Evolutionary conservation across 768 basidiomycete species (phyloP).

Genomic region (Trametes punicea): DNA sequence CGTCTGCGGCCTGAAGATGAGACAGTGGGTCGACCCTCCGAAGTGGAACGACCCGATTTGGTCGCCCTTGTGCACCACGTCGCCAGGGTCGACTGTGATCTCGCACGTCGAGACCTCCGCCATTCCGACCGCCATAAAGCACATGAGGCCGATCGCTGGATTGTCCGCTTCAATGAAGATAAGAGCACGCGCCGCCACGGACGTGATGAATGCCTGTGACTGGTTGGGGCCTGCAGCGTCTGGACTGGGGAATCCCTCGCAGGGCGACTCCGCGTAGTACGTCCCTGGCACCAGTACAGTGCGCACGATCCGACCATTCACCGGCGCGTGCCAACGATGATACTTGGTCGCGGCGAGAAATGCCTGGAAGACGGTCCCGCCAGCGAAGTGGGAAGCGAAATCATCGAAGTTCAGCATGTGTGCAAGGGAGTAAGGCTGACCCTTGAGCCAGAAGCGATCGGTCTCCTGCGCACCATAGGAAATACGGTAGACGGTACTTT

Average conservation of each 20-base stretch:
- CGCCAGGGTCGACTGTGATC: conserved; percentile 42
- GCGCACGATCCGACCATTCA: conserved; percentile 42
- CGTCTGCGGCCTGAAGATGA: conserved; percentile 40
- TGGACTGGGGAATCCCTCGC: conserved; percentile 24
- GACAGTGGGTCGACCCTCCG: conserved; percentile 51
- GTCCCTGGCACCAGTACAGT: conserved; percentile 46
- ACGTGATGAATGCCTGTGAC: conserved; percentile 42
- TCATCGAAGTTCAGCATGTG: conserved; percentile 50
- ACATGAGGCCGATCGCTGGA: conserved; percentile 51
- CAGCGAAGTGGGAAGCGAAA: conserved; percentile 40
- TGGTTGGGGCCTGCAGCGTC: conserved; percentile 23
- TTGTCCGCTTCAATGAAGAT: conserved; percentile 56
- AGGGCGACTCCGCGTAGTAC: conserved; percentile 43
- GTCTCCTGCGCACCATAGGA: conserved; percentile 35
- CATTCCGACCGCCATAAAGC: conserved; percentile 58
- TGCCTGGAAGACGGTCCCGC: conserved; percentile 53
- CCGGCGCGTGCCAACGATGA: conserved; percentile 63
- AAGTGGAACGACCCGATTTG: conserved; percentile 63
- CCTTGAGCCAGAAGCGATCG: conserved; percentile 61
- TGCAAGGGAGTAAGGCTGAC: conserved; percentile 53
- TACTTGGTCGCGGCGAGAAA: conserved; percentile 54
- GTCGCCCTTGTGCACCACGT: conserved; percentile 49
- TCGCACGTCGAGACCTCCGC: conserved; percentile 61
- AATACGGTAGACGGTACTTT: conserved; percentile 47
- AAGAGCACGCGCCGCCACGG: conserved; percentile 46